Evolutionary conservation across 768 basidiomycete genomes (phyloP), one percentile per base, ranked within the genome.

Genomic region (Pleurotus salmoneostramineus): DNA sequence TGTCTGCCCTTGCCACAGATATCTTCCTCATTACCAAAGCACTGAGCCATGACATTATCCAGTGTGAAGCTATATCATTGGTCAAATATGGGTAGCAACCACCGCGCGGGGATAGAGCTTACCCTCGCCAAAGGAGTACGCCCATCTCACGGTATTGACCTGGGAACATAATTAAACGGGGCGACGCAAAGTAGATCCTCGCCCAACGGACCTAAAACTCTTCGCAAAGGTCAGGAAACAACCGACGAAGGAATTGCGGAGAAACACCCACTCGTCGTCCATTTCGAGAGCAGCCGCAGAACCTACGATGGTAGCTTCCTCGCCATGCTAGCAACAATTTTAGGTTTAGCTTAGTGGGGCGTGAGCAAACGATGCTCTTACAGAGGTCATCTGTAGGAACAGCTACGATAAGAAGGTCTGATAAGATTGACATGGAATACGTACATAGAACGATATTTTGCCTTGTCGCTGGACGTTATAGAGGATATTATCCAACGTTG

Each of bases 391-490:
- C 91, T 92, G 66, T 44, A 27, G 56, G 58, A 33, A 60, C 50
- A 36, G 34, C 47, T 15, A 40, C 3, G n/a, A 58, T 31, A 50
- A 42, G 50, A 27, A 44, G 36, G 11, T 34, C 21, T 10, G 46
- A 42, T 7, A 40, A 43, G 6, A 27, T 27, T 27, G 21, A 56
- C 17, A 59, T 12, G 36, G 6, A 59, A 56, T 17, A 74, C 88
- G 64, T 68, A 91, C 93, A 68, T 93, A 94, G 71, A 93, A 94
- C 4, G 89, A 90, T 63, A 93, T 93, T 71, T 92, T 93, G 31
- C 95, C 95, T 70, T 98, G 95, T 6, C 95, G 83, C 68, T 98
- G 95, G 6, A 95, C 85, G 64, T 95, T 95, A 72, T 94, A 91
- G 12, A 98, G 78, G 36, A 96, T 77, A 62, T 87, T 94, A 73